Conservation (phyloP, 352 stramenopile genomes). For the Phytophthora kernoviae region DNA sequence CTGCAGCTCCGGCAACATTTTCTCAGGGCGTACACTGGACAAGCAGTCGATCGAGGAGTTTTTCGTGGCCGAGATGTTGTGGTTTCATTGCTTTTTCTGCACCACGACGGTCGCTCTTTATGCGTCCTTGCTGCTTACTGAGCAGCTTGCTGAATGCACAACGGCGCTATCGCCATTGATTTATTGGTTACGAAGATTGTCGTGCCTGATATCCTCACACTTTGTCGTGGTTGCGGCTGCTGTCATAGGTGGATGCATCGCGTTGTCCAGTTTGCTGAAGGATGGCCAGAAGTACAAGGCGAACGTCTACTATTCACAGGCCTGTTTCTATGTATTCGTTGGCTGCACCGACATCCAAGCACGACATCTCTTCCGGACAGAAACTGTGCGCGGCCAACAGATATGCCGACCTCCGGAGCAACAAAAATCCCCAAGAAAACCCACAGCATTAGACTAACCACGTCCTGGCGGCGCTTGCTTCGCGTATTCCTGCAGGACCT, state of each 20-base stretch:
- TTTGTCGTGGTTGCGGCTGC: conserved; percentile 10
- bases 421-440: neutral
- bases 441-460: neutral
- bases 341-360: conserved; percentile 17
- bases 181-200: conserved; percentile 13
- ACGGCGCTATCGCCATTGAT: neutral
- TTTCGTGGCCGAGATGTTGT: conserved; percentile 23
- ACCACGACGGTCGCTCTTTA: conserved; percentile 16
- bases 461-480: conserved; percentile 6
- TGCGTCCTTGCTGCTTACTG: conserved; percentile 16
- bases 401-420: neutral
- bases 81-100: conserved; percentile 29
- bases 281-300: conserved; percentile 1
- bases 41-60: conserved; percentile 18
- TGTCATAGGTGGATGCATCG: conserved; percentile 6
- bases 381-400: conserved; percentile 23
- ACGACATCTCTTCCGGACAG: conserved; percentile 18
- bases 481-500: conserved; percentile 22
- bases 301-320: conserved; percentile 12
- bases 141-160: conserved; percentile 6
- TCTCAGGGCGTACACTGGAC: conserved; percentile 4
- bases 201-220: neutral
- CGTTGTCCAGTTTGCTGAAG: neutral
- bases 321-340: conserved; percentile 23
- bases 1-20: conserved; percentile 13